These are phyloP conservation scores for Alternaria ventricosa DNA, from an alignment of 2,329 filamentous ascomycete genomes.

Conservation along the genomic window DNA sequence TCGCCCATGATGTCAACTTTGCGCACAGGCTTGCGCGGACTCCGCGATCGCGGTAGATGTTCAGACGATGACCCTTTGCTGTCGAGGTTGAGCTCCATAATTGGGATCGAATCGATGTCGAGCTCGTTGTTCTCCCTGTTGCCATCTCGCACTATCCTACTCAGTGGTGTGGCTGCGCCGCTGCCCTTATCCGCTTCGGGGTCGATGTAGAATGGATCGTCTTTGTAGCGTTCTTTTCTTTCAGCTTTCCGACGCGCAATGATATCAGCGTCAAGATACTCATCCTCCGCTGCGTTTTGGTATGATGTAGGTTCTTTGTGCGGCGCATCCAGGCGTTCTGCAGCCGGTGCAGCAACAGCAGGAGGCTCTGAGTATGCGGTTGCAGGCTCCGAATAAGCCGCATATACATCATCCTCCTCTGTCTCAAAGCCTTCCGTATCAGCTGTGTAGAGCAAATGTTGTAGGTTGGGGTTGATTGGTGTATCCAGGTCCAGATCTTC, in stretches of 20 bases:
- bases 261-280: conserved; percentile 75
- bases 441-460: conserved; percentile 65
- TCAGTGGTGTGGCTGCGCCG: conserved; percentile 75
- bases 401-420: conserved; percentile 54
- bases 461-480: conserved; percentile 79
- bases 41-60: conserved; percentile 29
- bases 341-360: conserved; percentile 44
- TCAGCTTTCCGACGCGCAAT: conserved; percentile 77
- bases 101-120: conserved; percentile 93
- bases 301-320: conserved; percentile 50
- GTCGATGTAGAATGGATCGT: conserved; percentile 94
- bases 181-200: conserved; percentile 57
- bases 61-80: conserved; percentile 26
- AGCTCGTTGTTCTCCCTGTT: conserved; percentile 75
- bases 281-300: conserved; percentile 54
- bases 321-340: conserved; percentile 52
- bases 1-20: conserved; percentile 56
- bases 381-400: conserved; percentile 55
- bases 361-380: conserved; percentile 28
- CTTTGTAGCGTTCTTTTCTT: conserved; percentile 79
- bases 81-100: conserved; percentile 87
- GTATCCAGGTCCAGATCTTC: conserved; percentile 78
- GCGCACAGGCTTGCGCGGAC: conserved; percentile 41
- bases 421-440: conserved; percentile 53
- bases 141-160: conserved; percentile 70